Percentiles rank a stretch among this genome's conserved stretches.
Conservation (phyloP, 257 asterid genomes). For the Nicotiana undulata region DNA sequence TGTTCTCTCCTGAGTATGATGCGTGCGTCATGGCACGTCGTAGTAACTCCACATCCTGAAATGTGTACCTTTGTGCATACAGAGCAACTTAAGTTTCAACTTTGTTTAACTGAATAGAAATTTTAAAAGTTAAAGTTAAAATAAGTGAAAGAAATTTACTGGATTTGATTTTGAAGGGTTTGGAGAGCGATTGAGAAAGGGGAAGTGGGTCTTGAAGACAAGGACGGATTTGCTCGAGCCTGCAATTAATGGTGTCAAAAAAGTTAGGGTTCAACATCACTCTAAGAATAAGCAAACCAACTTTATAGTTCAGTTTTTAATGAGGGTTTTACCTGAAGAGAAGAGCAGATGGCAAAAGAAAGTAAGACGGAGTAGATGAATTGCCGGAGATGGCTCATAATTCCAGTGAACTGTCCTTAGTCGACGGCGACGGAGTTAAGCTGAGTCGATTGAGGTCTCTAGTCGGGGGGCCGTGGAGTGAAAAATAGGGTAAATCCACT, state of each 20-base stretch:
- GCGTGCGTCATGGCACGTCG: constrained; percentile 75
- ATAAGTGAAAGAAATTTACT: constrained; percentile 21
- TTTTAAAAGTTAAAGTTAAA: background rate
- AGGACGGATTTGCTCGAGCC: constrained; percentile 15
- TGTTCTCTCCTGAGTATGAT: constrained; percentile 74
- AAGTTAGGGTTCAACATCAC: background rate
- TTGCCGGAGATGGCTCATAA: constrained; percentile 3
- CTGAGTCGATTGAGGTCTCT: background rate
- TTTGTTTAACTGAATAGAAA: background rate
- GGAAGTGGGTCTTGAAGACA: constrained; percentile 17
- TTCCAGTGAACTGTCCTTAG: background rate
- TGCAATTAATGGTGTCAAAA: constrained; percentile 11
- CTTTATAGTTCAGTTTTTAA: background rate
- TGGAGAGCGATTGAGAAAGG: constrained; percentile 55
- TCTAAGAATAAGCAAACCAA: background rate
- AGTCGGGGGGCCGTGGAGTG: background rate
- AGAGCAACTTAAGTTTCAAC: background rate
- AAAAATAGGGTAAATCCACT: background rate
- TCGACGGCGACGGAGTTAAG: background rate
- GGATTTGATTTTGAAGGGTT: constrained; percentile 50
- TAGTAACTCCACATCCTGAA: constrained; percentile 40
- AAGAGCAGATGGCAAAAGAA: constrained; percentile 20
- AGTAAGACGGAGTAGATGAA: constrained; percentile 23
- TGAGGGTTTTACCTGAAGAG: constrained; percentile 27
- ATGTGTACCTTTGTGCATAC: constrained; percentile 40